These are phyloP conservation scores for Prunus padus DNA, from an alignment of 306 rosid species.

Conservation along the genomic window DNA sequence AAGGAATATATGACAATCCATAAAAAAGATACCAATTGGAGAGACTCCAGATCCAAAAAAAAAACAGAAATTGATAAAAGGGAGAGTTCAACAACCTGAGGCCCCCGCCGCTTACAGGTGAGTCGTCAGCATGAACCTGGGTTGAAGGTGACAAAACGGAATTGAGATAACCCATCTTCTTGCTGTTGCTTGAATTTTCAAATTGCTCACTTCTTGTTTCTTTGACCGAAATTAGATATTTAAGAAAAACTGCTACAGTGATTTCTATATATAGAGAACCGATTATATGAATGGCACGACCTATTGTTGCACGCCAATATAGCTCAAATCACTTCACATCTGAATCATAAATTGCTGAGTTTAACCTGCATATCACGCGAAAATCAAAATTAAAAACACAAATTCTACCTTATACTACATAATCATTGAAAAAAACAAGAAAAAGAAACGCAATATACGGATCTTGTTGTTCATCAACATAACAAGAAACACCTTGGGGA, in stretches of 20 bases:
- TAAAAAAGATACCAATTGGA: slow-evolving; percentile 11
- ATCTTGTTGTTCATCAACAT: slow-evolving; percentile 20
- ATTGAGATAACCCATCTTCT: slow-evolving; percentile 85
- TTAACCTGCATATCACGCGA: slow-evolving; percentile 46
- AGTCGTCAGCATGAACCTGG: slow-evolving; percentile 68
- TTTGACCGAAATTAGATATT: slow-evolving; percentile 36
- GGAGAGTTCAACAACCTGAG: slow-evolving; percentile 50
- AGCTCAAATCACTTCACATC: slow-evolving; percentile 33
- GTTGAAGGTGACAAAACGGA: slow-evolving; percentile 65
- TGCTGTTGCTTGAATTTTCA: slow-evolving; percentile 42
- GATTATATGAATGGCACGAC: slow-evolving; percentile 10
- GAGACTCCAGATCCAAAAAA: slow-evolving; percentile 29
- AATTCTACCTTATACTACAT: background rate
- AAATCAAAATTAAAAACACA: slow-evolving; percentile 1
- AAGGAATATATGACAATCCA: slow-evolving; percentile 4
- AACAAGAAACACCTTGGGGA: background rate
- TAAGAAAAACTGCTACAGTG: slow-evolving; percentile 29
- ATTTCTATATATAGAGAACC: slow-evolving; percentile 24
- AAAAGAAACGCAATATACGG: slow-evolving; percentile 4
- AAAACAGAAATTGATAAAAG: background rate
- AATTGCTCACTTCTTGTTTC: slow-evolving; percentile 36
- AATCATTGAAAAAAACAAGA: slow-evolving; percentile 15
- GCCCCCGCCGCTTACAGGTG: slow-evolving; percentile 87
- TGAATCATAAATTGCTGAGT: slow-evolving; percentile 24
- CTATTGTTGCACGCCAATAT: slow-evolving; percentile 38